Base-by-base conservation (phyloP, 2,329 filamentous ascomycete genomes). In the Hirsutella thompsonii region DNA sequence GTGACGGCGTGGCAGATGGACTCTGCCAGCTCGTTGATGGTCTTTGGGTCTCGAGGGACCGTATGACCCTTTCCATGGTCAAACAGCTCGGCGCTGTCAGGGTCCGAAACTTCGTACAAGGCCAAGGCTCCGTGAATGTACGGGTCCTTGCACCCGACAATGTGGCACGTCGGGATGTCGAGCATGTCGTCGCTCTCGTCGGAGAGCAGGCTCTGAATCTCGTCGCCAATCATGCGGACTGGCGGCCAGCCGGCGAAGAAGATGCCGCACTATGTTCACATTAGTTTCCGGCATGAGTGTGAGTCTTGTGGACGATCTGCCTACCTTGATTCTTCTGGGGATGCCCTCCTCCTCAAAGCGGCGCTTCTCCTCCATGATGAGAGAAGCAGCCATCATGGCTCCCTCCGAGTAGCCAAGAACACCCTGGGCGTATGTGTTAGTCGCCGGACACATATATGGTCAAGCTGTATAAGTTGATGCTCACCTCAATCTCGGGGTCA, bases 11-110 rank as follows among this genome's bases (percentile, higher is more conserved):
- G 23, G 23, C 23, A 26, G 23, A 26, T 26, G 23, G 23, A 26
- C 6, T 26, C 23, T 26, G 38, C 62, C 13, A 73, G 53, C 47
- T 72, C 68, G 46, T 61, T 61, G 40, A 72, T 61, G 0, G 67
- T 68, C 13, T 59, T 60, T 40, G 61, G 62, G 42, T 74, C 70
- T 45, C 74, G 61, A 0, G 77, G 76, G 4, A 81, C 59, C 0
- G 73, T 79, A 51, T 81, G 77, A 0, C 76, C 77, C 49, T 79
- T 79, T 4, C 74, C 76, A 46, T 79, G 75, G 47, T 81, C 76
- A 44, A 80, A 80, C 16, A 81, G 62, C 28, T 67, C 64, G 0
- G 75, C 75, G 1, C 60, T 69, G 43, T 80, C 75, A 0, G 67
- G 67, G 37, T 79, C 71, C 47, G 75, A 81, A 19, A 78, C 65